Evolutionary conservation across 2,329 filamentous ascomycete species (phyloP).

Genomic region (Shiraia sp.): DNA sequence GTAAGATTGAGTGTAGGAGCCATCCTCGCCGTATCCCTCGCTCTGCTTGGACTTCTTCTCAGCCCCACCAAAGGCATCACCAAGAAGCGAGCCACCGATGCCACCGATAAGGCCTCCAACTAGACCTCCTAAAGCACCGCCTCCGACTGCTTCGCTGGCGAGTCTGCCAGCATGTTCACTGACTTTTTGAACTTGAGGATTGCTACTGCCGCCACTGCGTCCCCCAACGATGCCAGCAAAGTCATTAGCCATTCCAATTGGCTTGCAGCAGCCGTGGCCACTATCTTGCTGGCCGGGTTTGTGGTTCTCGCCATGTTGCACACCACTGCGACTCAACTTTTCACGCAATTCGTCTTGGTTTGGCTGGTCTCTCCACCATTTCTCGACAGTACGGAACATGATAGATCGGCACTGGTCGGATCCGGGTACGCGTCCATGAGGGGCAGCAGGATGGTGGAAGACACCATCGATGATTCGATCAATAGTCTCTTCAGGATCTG

Average conservation of each 20-base stretch:
- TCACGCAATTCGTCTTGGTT: slow-evolving; percentile 70
- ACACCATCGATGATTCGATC: slow-evolving; percentile 80
- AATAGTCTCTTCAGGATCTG: slow-evolving; percentile 71
- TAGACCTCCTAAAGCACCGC: slow-evolving; percentile 69
- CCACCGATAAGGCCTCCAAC: slow-evolving; percentile 68
- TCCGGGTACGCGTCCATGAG: slow-evolving; percentile 65
- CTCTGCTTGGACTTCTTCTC: slow-evolving; percentile 60
- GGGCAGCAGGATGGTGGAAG: slow-evolving; percentile 85
- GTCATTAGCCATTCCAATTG: slow-evolving; percentile 73
- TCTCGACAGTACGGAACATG: slow-evolving; percentile 79
- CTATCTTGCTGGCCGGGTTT: slow-evolving; percentile 81
- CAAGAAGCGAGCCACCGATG: slow-evolving; percentile 65
- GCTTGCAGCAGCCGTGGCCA: slow-evolving; percentile 84
- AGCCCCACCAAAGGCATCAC: slow-evolving; percentile 58
- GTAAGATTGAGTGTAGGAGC: slow-evolving; percentile 64
- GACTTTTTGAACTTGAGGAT: slow-evolving; percentile 33
- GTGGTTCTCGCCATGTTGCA: slow-evolving; percentile 79
- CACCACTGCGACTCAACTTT: slow-evolving; percentile 78
- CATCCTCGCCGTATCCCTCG: slow-evolving; percentile 60
- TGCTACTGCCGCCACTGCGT: slow-evolving; percentile 54
- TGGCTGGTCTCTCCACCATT: slow-evolving; percentile 74
- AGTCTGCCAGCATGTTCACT: slow-evolving; percentile 53
- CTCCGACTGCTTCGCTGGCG: slow-evolving; percentile 64
- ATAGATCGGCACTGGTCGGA: slow-evolving; percentile 70
- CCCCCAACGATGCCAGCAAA: slow-evolving; percentile 38